These are phyloP conservation scores for Bjerkandera adusta DNA, from an alignment of 1,284 basidiomycete species.

Conservation along the genomic window DNA sequence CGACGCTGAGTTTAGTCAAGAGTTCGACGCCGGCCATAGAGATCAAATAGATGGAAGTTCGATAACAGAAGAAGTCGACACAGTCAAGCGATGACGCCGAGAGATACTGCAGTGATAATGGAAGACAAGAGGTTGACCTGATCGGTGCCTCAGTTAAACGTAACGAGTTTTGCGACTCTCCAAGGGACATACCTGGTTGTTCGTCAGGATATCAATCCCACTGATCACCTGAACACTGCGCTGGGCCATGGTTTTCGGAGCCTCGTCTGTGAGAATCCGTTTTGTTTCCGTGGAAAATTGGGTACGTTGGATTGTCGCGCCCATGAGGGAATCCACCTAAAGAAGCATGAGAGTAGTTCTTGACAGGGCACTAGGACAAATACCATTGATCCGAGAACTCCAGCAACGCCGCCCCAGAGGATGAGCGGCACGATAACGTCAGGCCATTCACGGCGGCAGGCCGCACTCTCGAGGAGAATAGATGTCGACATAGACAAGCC, in stretches of 20 bases:
- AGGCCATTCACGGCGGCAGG: constrained; percentile 39
- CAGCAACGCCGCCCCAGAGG: constrained; percentile 61
- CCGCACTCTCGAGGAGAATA: constrained; percentile 63
- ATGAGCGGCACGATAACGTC: constrained; percentile 44
- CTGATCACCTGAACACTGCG: constrained; percentile 57
- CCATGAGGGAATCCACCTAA: constrained; percentile 82
- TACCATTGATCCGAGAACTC: constrained; percentile 76
- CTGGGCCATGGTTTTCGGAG: constrained; percentile 26
- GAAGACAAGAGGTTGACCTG: constrained; percentile 48
- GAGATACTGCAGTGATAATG: constrained; percentile 34
- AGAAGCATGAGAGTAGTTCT: constrained; percentile 19
- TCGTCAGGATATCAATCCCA: constrained; percentile 73
- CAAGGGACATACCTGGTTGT: constrained; percentile 64
- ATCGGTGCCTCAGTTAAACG: not conserved
- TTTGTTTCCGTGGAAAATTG: constrained; percentile 66
- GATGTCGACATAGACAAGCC: constrained; percentile 58
- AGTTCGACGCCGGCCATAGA: not conserved
- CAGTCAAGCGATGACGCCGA: constrained; percentile 30
- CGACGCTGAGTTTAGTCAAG: not conserved
- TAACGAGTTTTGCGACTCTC: not conserved
- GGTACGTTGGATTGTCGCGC: constrained; percentile 86
- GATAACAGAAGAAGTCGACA: constrained; percentile 2
- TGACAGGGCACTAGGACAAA: constrained; percentile 22
- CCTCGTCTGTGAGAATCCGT: constrained; percentile 65
- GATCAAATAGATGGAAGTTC: not conserved